Evolutionary conservation across 306 rosid species (phyloP), one percentile per base, ranked within the genome.

Genomic region (Fagus crenata): DNA sequence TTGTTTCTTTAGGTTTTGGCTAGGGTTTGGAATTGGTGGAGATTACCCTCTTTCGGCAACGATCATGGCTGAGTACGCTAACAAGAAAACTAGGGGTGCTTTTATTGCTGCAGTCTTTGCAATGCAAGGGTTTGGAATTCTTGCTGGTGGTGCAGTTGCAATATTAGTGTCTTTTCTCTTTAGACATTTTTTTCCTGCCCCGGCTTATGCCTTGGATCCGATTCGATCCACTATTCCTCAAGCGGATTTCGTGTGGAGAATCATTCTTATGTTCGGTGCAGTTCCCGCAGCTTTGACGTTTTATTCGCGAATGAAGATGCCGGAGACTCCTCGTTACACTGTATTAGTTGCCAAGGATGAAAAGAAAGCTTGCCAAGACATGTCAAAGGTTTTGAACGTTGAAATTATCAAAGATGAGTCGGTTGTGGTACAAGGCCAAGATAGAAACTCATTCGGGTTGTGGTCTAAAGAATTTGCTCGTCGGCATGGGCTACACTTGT

Each of bases 61-160:
- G 17, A 92, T 92, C 69, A 92, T 90, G 97, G 88, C 95, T 0
- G 88, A 90, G 58, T 90, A 87, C 71, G 81, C 97, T 31, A 86
- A 88, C 68, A 84, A 85, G 69, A 85, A 68, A 53, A 82, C 87
- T 0, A 75, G 97, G 1, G 95, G 93, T 0, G 81, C 85, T 4
- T 90, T 92, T 36, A 79, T 91, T n/a, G 91, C 90, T 0, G 90
- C 90, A 0, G 90, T 90, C 7, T 90, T 90, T 35, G 89, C 97
- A 42, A 90, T 92, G 95, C 97, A 92, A 77, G 93, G 95, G 6
- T 84, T 92, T 15, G 95, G 93, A 18, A 90, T 90, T 65, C 67
- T 90, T 35, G 85, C 85, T 2, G 91, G 90, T 1, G 93, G 93
- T 3, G 77, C 49, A 4, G 90, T 88, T 0, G 89, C 91, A 12